phyloP scores from a whole-genome alignment of 768 basidiomycete species.

The Mycena galopus region DNA sequence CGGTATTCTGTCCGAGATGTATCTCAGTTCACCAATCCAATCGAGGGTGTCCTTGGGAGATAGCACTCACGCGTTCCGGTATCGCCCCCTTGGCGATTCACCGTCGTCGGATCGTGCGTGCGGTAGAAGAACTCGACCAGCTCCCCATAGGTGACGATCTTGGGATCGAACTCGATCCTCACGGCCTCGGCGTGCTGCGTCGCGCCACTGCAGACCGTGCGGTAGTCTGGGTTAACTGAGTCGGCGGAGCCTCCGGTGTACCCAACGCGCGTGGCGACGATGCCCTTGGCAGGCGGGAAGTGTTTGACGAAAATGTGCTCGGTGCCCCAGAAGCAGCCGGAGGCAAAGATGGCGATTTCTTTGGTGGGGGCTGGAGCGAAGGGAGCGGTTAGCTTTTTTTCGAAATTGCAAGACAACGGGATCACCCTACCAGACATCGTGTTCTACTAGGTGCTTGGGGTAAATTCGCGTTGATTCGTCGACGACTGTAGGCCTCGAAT shows the following conservation, averaged over 20 bases:
- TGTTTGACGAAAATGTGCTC: slow-evolving; percentile 73
- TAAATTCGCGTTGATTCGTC: neutral
- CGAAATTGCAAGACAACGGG: neutral
- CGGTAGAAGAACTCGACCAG: slow-evolving; percentile 85
- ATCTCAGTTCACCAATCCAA: too few species aligned
- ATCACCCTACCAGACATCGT: neutral
- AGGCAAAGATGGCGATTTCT: slow-evolving; percentile 29
- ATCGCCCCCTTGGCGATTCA: slow-evolving; percentile 73
- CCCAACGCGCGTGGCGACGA: slow-evolving; percentile 67
- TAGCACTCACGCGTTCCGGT: slow-evolving; percentile 67
- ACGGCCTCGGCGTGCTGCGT: slow-evolving; percentile 82
- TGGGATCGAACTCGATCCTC: slow-evolving; percentile 74
- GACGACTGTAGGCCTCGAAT: neutral
- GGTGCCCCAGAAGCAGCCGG: slow-evolving; percentile 73
- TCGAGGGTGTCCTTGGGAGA: too few species aligned
- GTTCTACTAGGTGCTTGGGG: neutral
- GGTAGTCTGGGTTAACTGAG: slow-evolving; percentile 62
- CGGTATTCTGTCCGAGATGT: slow-evolving; percentile 89
- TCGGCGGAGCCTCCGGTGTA: slow-evolving; percentile 66
- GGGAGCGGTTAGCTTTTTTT: neutral
- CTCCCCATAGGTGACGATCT: slow-evolving; percentile 72
- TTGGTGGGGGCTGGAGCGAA: neutral
- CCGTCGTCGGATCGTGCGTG: slow-evolving; percentile 79
- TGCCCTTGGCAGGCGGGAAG: slow-evolving; percentile 62
- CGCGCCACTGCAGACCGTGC: slow-evolving; percentile 70